A percentile compares a stretch with the other conserved stretches of the same genome.
Conservation (phyloP, 805 yeast species). For the Candida arabinofermentans region DNA sequence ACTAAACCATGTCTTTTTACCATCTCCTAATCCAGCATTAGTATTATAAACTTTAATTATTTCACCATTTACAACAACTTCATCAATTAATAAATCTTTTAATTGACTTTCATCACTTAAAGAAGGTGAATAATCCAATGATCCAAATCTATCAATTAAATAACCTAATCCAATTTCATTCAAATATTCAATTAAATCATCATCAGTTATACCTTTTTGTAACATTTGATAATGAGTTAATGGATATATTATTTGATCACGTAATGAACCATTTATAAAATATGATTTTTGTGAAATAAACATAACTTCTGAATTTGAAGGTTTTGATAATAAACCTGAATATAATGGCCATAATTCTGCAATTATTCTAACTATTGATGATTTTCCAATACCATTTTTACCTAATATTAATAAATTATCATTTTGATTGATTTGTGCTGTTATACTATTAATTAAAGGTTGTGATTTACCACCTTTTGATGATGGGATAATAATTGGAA, state of each 20-base stretch:
- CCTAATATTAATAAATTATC: conserved; percentile 79
- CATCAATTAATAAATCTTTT: conserved; percentile 18
- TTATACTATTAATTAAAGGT: conserved; percentile 55
- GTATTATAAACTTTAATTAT: conserved; percentile 24
- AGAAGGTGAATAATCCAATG: conserved; percentile 42
- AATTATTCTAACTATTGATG: conserved; percentile 75
- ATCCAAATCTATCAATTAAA: conserved; percentile 59
- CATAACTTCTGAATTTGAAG: conserved; percentile 61
- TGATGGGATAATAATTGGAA: conserved; percentile 79
- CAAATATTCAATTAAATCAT: conserved; percentile 60
- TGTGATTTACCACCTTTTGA: conserved; percentile 42
- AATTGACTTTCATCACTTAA: conserved; percentile 4
- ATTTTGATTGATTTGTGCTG: conserved; percentile 57
- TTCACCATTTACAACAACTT: conserved; percentile 25
- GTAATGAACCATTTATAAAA: conserved; percentile 72
- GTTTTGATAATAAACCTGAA: conserved; percentile 77
- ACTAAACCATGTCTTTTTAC: conserved; percentile 61
- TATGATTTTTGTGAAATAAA: conserved; percentile 87
- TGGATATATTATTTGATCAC: conserved; percentile 92
- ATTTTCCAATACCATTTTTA: conserved; percentile 86
- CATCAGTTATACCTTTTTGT: conserved; percentile 66
- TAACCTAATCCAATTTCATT: conserved; percentile 79
- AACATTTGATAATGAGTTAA: conserved; percentile 73
- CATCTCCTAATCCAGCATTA: conserved; percentile 24
- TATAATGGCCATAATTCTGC: conserved; percentile 93